Conservation (phyloP, 2,329 filamentous ascomycete genomes). For the Alternaria gaisen region DNA sequence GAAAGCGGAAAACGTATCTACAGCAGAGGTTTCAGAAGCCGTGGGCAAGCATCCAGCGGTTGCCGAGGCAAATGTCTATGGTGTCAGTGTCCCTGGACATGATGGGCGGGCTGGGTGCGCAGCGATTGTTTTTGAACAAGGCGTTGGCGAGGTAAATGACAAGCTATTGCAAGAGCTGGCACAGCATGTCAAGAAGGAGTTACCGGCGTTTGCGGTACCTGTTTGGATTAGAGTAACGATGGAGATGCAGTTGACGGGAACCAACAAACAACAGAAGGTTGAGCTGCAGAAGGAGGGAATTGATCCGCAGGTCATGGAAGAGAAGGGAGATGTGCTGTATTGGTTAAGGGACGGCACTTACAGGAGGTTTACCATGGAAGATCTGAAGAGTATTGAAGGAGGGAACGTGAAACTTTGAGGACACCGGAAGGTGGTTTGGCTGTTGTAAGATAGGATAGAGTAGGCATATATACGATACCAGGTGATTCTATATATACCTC, state of each 20-base stretch:
- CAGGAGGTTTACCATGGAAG: slow-evolving; percentile 34
- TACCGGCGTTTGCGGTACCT: slow-evolving; percentile 57
- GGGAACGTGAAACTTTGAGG: slow-evolving; percentile 43
- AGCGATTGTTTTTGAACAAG: slow-evolving; percentile 47
- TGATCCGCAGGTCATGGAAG: slow-evolving; percentile 50
- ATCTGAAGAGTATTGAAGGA: slow-evolving; percentile 38
- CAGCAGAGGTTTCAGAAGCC: slow-evolving; percentile 55
- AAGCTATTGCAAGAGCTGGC: slow-evolving; percentile 36
- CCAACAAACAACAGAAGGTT: slow-evolving; percentile 59
- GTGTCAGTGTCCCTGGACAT: slow-evolving; percentile 54
- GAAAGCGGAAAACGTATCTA: slow-evolving; percentile 58
- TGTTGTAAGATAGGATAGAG: background rate
- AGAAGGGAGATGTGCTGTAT: slow-evolving; percentile 50
- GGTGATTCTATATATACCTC: background rate
- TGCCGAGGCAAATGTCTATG: slow-evolving; percentile 57
- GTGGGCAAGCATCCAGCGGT: slow-evolving; percentile 52
- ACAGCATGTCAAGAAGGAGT: slow-evolving; percentile 47
- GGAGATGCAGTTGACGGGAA: slow-evolving; percentile 56
- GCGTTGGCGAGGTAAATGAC: slow-evolving; percentile 5
- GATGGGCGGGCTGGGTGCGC: slow-evolving; percentile 58
- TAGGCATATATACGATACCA: slow-evolving; percentile 6
- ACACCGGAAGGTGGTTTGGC: background rate
- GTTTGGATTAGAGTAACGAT: slow-evolving; percentile 54
- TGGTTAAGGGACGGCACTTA: slow-evolving; percentile 51
- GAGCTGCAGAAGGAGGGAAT: slow-evolving; percentile 54